These are phyloP conservation scores for Naegleria lovaniensis DNA, from an alignment of 208 protist species.

Conservation along the genomic window DNA sequence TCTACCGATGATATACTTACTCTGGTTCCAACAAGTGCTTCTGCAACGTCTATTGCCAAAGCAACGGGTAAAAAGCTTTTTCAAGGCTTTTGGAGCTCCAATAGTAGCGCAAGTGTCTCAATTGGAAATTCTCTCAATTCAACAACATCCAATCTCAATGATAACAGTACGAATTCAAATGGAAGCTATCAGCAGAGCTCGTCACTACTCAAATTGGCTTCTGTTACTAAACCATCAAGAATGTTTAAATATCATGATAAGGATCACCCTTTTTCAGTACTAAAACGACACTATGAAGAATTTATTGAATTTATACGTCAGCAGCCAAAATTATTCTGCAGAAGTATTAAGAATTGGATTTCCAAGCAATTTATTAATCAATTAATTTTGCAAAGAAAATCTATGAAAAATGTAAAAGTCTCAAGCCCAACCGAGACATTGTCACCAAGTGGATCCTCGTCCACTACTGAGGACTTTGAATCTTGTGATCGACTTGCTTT, in stretches of 20 bases:
- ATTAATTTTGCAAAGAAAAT: neutral
- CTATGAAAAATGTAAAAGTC: neutral
- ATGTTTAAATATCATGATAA: neutral
- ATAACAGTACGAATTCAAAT: neutral
- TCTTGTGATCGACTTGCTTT: neutral
- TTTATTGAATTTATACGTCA: too few relatives aligned
- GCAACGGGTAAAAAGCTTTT: too few relatives aligned
- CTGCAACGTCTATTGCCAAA: neutral
- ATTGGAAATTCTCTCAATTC: neutral
- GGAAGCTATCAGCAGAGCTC: neutral
- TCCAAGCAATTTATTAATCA: neutral
- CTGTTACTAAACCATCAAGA: neutral
- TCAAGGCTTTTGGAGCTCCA: too few relatives aligned
- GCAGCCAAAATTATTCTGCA: neutral
- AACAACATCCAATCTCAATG: neutral
- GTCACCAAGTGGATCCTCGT: neutral
- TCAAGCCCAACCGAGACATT: neutral
- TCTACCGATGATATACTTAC: neutral
- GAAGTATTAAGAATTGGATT: neutral
- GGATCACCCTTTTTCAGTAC: neutral
- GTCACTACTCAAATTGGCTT: neutral
- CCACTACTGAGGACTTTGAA: neutral
- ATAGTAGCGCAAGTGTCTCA: neutral
- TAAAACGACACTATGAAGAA: neutral
- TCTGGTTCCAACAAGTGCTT: neutral